phyloP scores from a whole-genome alignment of 2,329 filamentous ascomycete species.

The Ceratocystis papillata region DNA sequence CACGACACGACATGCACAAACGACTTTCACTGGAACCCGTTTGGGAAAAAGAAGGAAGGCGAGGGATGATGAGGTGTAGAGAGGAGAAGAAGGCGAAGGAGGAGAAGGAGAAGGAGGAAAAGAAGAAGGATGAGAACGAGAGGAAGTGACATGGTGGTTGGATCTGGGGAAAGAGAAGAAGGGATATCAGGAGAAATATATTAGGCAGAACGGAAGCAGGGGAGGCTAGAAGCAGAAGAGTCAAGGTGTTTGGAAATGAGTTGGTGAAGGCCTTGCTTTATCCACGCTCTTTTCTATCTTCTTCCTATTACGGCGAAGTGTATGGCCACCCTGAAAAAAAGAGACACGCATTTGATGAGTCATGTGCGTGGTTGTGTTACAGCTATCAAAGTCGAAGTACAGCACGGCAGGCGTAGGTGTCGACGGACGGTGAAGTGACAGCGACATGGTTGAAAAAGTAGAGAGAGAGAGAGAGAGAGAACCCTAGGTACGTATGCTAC shows the following conservation, averaged over 20 bases:
- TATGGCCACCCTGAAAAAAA: conserved; percentile 14
- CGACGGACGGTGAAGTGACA: conserved; percentile 2
- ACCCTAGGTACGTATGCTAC: neutral
- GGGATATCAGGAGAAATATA: conserved; percentile 9
- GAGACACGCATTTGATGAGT: conserved; percentile 18
- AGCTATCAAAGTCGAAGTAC: conserved; percentile 18
- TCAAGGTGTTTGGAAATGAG: conserved; percentile 1
- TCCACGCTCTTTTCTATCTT: conserved; percentile 1
- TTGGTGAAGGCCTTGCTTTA: neutral
- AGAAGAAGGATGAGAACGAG: neutral
- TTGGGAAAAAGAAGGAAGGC: conserved; percentile 16
- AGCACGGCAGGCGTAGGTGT: neutral
- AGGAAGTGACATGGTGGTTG: conserved; percentile 6
- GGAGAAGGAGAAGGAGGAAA: neutral
- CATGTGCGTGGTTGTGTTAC: conserved; percentile 20
- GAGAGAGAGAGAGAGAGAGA: neutral
- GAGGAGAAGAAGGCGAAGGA: neutral
- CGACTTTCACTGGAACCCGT: conserved; percentile 14
- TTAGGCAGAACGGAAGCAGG: conserved; percentile 9
- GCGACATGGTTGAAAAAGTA: neutral
- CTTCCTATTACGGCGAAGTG: neutral
- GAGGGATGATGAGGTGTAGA: conserved; percentile 9
- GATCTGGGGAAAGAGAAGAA: conserved; percentile 6
- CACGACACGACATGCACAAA: conserved; percentile 17
- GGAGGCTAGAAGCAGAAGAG: conserved; percentile 17